Base-by-base conservation (phyloP, 2,329 filamentous ascomycete species). In the Sporothrix brunneoviolacea region DNA sequence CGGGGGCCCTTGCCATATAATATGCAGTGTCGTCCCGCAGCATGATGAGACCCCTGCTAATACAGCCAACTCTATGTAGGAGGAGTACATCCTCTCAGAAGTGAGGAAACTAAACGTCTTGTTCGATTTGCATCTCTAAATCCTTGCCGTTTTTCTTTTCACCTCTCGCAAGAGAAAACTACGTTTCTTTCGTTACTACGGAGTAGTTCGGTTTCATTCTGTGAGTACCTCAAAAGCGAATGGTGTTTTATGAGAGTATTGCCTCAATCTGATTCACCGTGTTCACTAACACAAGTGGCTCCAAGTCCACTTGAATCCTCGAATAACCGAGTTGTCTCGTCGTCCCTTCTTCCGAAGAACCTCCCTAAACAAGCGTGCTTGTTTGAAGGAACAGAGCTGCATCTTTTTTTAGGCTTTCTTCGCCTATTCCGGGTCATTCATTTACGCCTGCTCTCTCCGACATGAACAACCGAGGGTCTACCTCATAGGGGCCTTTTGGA, bases 1-100 rank as follows among this genome's bases (percentile, higher is more conserved):
- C 36, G 16, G 24, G 28, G n/a, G n/a, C 32, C 44, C 44, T 24
- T 39, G 41, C 28, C 39, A 42, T 49, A 46, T 22, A 36, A 35
- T 32, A 27, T 40, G 41, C 45, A 49, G 30, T 16, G 22, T 22
- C 45, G 16, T 22, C 37, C 16, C 16, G 19, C 22, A 21, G 30
- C 42, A 32, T 37, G 38, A 32, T 37, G 46, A 37, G 47, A 19
- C 38, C 51, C 51, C 44, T 50, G 51, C 51, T 53, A 32, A 53
- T 36, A 21, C 30, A 24, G 8, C 35, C 33, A 19, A 47, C 21
- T 28, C 32, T 13, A 27, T 46, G 22, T 37, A 8, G 16, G 22
- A 18, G 16, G 21, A 32, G 19, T 12, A 16, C 19, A 16, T 28
- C 37, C 24, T 6, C 24, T 10, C 10, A 28, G 24, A 5, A 19